Evolutionary conservation across 148 eudicot species (phyloP).

Genomic region (Arctostaphylos glauca): DNA sequence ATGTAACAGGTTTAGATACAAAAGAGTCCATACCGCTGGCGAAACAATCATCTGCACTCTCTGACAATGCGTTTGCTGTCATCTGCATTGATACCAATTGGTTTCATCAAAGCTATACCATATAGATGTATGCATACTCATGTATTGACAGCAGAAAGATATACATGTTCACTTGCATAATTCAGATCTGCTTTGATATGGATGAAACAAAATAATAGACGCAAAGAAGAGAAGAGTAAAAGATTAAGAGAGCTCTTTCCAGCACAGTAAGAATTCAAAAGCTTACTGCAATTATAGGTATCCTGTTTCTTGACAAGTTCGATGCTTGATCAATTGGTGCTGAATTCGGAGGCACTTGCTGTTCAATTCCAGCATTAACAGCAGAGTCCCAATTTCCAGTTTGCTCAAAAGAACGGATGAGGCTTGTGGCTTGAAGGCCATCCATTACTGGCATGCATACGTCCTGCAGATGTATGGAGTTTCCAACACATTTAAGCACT

Average conservation of each 20-base stretch:
- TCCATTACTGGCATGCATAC: slow-evolving; percentile 97
- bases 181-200: neutral
- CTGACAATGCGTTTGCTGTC: slow-evolving; percentile 89
- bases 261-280: neutral
- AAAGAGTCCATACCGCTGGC: slow-evolving; percentile 94
- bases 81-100: slow-evolving; percentile 48
- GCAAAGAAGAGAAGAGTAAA: neutral
- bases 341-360: slow-evolving; percentile 26
- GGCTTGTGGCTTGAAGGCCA: slow-evolving; percentile 89
- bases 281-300: slow-evolving; percentile 81
- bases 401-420: slow-evolving; percentile 80
- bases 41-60: slow-evolving; percentile 87
- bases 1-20: slow-evolving; percentile 87
- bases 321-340: slow-evolving; percentile 23
- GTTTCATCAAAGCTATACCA: neutral
- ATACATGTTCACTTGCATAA: neutral
- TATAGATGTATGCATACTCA: neutral
- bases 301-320: slow-evolving; percentile 34
- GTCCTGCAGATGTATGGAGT: slow-evolving; percentile 47
- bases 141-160: neutral
- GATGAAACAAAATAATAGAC: neutral
- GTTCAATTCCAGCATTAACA: slow-evolving; percentile 67
- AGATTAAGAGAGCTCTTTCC: neutral
- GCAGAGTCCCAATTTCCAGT: slow-evolving; percentile 90
- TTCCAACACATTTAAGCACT: neutral